Evolutionary conservation across 139 green algal genomes (phyloP).

Genomic region (Marvania coccoides): DNA sequence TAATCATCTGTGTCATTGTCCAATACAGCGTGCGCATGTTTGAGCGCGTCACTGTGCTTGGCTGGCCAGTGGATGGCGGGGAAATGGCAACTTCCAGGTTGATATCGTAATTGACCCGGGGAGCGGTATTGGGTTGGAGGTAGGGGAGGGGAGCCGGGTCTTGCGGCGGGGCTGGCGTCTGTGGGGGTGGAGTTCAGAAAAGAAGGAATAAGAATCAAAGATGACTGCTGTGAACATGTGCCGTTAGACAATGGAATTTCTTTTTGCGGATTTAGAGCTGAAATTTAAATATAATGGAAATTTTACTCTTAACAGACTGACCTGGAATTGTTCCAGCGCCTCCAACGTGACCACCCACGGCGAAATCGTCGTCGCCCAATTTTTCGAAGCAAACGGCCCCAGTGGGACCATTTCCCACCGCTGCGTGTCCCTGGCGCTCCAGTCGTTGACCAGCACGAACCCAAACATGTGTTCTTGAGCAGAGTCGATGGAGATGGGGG

Average conservation of each 20-base stretch:
- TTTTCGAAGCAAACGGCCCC: slow-evolving; percentile 91
- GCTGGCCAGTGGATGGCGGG: background rate
- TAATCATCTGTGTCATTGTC: slow-evolving; percentile 85
- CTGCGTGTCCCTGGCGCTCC: slow-evolving; percentile 90
- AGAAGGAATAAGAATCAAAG: too few species aligned
- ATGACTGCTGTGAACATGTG: too few species aligned
- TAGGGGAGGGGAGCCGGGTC: slow-evolving; percentile 68
- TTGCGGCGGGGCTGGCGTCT: slow-evolving; percentile 45
- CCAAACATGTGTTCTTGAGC: slow-evolving; percentile 84
- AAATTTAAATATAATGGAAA: too few species aligned
- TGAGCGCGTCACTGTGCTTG: slow-evolving; percentile 35
- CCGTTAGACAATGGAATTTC: too few species aligned
- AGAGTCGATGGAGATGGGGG: slow-evolving; percentile 37
- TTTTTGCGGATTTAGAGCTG: slow-evolving; percentile 1
- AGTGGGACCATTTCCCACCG: slow-evolving; percentile 89
- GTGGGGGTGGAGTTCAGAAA: too few species aligned
- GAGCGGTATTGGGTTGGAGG: slow-evolving; percentile 30
- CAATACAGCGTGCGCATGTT: slow-evolving; percentile 83
- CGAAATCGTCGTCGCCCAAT: slow-evolving; percentile 80
- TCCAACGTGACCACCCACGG: slow-evolving; percentile 90
- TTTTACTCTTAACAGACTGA: too few species aligned
- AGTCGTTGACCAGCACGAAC: slow-evolving; percentile 92
- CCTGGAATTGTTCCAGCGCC: slow-evolving; percentile 79
- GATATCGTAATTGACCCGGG: slow-evolving; percentile 61
- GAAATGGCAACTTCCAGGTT: slow-evolving; percentile 54